Base-by-base conservation (phyloP, 2,329 filamentous ascomycete species). In the Teratosphaeria zuluensis region DNA sequence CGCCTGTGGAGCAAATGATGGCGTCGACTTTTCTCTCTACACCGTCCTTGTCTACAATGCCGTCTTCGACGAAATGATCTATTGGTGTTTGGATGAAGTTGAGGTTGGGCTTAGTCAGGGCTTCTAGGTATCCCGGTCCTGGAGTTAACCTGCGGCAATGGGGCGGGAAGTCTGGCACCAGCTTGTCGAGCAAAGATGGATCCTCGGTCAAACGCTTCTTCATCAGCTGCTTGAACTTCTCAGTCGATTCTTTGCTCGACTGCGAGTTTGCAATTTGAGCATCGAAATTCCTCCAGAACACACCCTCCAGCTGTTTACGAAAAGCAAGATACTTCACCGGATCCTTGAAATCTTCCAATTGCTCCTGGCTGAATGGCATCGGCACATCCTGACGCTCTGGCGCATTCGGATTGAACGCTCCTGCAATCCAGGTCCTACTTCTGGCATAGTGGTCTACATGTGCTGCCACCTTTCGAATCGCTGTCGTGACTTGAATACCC, bases 381-480 rank as follows among this genome's bases (percentile, higher is more conserved):
- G 84, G 77, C 35, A 80, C 80, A 0, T 82, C 74, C 32, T 79
- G 80, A 33, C 83, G 79, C 54, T 75, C 69, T 64, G 81, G 77
- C 32, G 63, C 61, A 6, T 61, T 59, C 63, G 66, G 53, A 0
- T 81, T 81, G 71, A 84, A 86, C 0, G 83, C 82, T 1, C 81
- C 78, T 0, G 85, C 83, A 31, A 89, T 83, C 86, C 86, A 89
- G 0, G 86, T 88, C 76, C 80, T 64, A 33, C 81, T 85, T 9
- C 86, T 76, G 1, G 80, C 83, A 62, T 87, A 88, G 69, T 87
- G 83, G 62, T 88, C 83, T 0, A 88, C 73, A 1, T 76, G 80
- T 16, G 61, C 64, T 4, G 71, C 73, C 35, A 63, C 68, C 56
- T 74, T 72, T 4, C 68, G 57, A n/a, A 74, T 59, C 11, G 65